Evolutionary conservation across 768 basidiomycete genomes (phyloP).

Genomic region (Amanita polypyramis): DNA sequence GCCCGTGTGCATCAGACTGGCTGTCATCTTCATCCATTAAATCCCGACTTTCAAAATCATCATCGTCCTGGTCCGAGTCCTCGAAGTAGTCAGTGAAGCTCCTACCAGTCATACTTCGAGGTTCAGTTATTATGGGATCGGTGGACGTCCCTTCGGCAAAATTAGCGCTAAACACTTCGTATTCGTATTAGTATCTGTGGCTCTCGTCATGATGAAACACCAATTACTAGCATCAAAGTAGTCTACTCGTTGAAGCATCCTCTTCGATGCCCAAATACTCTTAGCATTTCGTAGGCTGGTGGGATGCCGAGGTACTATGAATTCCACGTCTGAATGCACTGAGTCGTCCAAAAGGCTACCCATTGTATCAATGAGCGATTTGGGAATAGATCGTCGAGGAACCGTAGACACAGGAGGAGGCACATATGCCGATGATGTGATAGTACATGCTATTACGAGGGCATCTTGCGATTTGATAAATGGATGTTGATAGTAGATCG

Average conservation of each 20-base stretch:
- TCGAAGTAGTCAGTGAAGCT: slow-evolving; percentile 33
- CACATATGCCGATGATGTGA: slow-evolving; percentile 53
- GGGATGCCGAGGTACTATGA: slow-evolving; percentile 46
- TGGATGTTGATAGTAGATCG: slow-evolving; percentile 48
- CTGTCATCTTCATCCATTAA: slow-evolving; percentile 3
- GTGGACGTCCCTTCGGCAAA: slow-evolving; percentile 46
- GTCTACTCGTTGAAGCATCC: slow-evolving; percentile 57
- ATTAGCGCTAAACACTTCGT: slow-evolving; percentile 55
- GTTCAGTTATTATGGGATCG: slow-evolving; percentile 14
- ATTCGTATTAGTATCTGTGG: not conserved
- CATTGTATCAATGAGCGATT: slow-evolving; percentile 56
- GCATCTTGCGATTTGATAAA: slow-evolving; percentile 49
- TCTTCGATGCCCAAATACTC: slow-evolving; percentile 60
- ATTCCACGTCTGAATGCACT: slow-evolving; percentile 78
- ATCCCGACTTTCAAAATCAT: slow-evolving; percentile 12
- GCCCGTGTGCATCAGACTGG: not conserved
- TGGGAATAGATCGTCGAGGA: slow-evolving; percentile 50
- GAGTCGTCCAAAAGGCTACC: slow-evolving; percentile 72
- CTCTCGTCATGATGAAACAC: not conserved
- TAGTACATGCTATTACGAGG: slow-evolving; percentile 69
- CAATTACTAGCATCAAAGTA: slow-evolving; percentile 67
- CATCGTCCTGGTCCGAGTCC: slow-evolving; percentile 38
- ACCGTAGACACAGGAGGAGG: slow-evolving; percentile 32
- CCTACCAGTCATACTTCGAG: slow-evolving; percentile 13
- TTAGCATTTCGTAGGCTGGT: slow-evolving; percentile 26